Evolutionary conservation across 345 rosid genomes (phyloP).

Genomic region (Cardamine chenopodiifolia): DNA sequence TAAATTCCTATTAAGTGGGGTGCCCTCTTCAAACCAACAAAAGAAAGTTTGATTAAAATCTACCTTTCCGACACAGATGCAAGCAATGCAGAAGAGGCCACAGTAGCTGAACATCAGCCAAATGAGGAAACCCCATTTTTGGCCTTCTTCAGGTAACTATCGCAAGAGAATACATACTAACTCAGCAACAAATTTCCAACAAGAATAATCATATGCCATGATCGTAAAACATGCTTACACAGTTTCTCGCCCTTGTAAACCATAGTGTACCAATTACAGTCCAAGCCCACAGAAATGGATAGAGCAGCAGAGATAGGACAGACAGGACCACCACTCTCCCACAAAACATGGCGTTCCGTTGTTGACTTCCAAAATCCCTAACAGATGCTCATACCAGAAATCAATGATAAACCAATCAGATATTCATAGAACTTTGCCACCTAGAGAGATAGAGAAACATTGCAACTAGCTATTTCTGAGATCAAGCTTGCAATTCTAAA

Average conservation of each 20-base stretch:
- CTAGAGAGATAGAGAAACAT: constrained; percentile 6
- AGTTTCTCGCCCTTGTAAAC: constrained; percentile 72
- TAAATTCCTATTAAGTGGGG: constrained; percentile 8
- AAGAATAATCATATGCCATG: constrained; percentile 4
- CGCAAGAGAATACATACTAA: constrained; percentile 18
- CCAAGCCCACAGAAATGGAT: constrained; percentile 98
- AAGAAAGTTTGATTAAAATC: not conserved
- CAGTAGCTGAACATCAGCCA: constrained; percentile 98
- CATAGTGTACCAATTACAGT: constrained; percentile 88
- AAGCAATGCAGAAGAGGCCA: constrained; percentile 82
- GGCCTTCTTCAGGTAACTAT: constrained; percentile 92
- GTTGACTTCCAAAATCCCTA: constrained; percentile 99
- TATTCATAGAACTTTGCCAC: constrained; percentile 8
- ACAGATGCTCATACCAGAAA: constrained; percentile 24
- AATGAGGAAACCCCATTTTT: constrained; percentile 96
- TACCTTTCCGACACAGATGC: constrained; percentile 83
- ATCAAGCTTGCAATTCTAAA: constrained; percentile 27
- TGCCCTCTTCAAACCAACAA: constrained; percentile 9
- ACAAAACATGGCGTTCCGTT: constrained; percentile 85
- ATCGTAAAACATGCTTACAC: constrained; percentile 59
- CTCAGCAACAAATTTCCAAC: constrained; percentile 14
- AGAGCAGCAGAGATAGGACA: constrained; percentile 67
- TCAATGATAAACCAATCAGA: not conserved
- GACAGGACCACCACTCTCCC: constrained; percentile 89
- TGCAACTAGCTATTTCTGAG: constrained; percentile 21